phyloP scores from a whole-genome alignment of 306 rosid genomes.

The Quercus engelmannii region DNA sequence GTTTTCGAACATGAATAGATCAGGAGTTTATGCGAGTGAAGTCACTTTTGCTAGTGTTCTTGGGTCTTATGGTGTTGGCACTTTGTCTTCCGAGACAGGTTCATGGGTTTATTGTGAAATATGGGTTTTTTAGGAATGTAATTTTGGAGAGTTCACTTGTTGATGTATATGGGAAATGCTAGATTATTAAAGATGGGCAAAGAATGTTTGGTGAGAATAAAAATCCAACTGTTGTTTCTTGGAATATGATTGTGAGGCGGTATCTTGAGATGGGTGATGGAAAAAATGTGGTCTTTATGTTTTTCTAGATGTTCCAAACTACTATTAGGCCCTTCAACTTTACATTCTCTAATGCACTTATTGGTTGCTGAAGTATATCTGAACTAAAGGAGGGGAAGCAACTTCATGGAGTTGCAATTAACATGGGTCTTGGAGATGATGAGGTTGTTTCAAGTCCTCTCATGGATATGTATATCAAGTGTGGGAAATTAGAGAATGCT shows the following conservation, averaged over 20 bases:
- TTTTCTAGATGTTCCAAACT: slow-evolving; percentile 43
- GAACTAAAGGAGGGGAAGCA: slow-evolving; percentile 60
- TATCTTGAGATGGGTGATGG: slow-evolving; percentile 61
- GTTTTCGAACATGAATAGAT: slow-evolving; percentile 39
- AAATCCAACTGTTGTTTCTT: slow-evolving; percentile 56
- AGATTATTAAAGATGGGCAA: slow-evolving; percentile 46
- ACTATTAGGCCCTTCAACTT: slow-evolving; percentile 48
- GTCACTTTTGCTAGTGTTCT: slow-evolving; percentile 60
- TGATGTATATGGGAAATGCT: slow-evolving; percentile 63
- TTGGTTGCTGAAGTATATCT: slow-evolving; percentile 49
- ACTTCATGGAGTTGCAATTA: slow-evolving; percentile 57
- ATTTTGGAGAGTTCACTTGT: slow-evolving; percentile 65
- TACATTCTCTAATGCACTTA: slow-evolving; percentile 61
- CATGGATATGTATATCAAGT: slow-evolving; percentile 58
- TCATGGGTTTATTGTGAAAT: slow-evolving; percentile 47
- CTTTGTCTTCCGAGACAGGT: slow-evolving; percentile 43
- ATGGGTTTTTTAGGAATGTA: slow-evolving; percentile 52
- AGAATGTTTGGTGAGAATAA: slow-evolving; percentile 56
- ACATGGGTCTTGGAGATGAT: slow-evolving; percentile 44
- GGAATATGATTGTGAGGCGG: slow-evolving; percentile 77
- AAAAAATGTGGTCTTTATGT: slow-evolving; percentile 47
- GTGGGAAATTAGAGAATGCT: slow-evolving; percentile 51
- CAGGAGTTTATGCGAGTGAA: slow-evolving; percentile 32
- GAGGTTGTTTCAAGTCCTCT: slow-evolving; percentile 55
- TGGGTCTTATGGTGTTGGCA: slow-evolving; percentile 49